Evolutionary conservation across 768 basidiomycete genomes (phyloP).

Genomic region (Rhodotorula taiwanensis): DNA sequence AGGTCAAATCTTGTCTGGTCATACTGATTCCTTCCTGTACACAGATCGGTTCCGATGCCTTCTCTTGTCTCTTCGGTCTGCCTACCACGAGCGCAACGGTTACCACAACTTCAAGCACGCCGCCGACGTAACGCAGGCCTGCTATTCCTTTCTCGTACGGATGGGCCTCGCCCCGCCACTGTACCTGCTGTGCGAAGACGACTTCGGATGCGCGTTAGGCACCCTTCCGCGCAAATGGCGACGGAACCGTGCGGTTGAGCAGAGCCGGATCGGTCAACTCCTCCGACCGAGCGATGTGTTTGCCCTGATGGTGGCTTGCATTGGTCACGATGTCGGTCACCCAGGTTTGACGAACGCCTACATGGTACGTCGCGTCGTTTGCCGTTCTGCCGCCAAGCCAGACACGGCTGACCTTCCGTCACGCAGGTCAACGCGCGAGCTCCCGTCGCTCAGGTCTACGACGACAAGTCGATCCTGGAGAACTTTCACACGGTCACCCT

Average conservation of each 20-base stretch:
- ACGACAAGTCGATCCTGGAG: slow-evolving; percentile 83
- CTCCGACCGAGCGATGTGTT: slow-evolving; percentile 65
- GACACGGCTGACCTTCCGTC: background rate
- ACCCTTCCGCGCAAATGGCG: slow-evolving; percentile 34
- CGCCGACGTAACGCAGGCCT: slow-evolving; percentile 88
- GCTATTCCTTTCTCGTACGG: slow-evolving; percentile 71
- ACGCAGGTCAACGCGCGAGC: slow-evolving; percentile 83
- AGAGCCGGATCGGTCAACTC: slow-evolving; percentile 41
- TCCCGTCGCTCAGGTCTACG: slow-evolving; percentile 78
- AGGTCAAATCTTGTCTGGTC: too few species aligned
- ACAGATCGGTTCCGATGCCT: slow-evolving; percentile 69
- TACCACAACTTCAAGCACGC: slow-evolving; percentile 99
- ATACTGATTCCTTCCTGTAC: too few species aligned
- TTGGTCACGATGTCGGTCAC: slow-evolving; percentile 96
- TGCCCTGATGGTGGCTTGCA: slow-evolving; percentile 77
- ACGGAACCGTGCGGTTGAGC: slow-evolving; percentile 38
- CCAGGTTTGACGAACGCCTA: slow-evolving; percentile 90
- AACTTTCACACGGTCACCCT: slow-evolving; percentile 44
- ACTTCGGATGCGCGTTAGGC: slow-evolving; percentile 37
- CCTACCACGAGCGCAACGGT: slow-evolving; percentile 82
- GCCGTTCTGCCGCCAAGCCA: background rate
- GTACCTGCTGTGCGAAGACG: slow-evolving; percentile 55
- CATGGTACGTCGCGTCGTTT: slow-evolving; percentile 58
- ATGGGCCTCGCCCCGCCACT: slow-evolving; percentile 76
- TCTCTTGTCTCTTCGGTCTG: slow-evolving; percentile 76